These are phyloP conservation scores for Cunninghamia lanceolata DNA, from an alignment of 75 land plant genomes.

Conservation along the genomic window DNA sequence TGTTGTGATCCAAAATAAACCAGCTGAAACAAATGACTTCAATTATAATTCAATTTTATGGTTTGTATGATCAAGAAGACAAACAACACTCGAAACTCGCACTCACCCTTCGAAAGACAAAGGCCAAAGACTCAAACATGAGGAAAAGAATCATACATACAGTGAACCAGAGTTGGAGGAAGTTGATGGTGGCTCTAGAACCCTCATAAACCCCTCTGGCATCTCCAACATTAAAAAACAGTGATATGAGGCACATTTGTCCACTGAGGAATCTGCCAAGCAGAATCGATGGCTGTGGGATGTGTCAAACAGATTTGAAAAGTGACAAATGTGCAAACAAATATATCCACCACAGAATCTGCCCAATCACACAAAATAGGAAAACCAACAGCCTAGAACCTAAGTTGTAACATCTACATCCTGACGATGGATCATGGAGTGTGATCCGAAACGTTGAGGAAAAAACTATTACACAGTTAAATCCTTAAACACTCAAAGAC, in stretches of 20 bases:
- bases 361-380: too few relatives aligned
- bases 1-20: too few relatives aligned
- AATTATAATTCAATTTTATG: neutral
- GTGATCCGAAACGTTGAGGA: too few relatives aligned
- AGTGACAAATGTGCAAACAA: neutral
- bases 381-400: neutral
- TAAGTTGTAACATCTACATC: too few relatives aligned
- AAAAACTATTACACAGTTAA: too few relatives aligned
- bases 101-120: neutral
- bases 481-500: too few relatives aligned
- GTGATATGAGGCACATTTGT: neutral
- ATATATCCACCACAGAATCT: neutral
- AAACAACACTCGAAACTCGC: neutral
- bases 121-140: neutral
- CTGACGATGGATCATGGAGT: too few relatives aligned
- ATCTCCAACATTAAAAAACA: neutral
- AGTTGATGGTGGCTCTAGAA: neutral
- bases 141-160: neutral
- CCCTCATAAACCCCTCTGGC: neutral
- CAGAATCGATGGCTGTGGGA: neutral
- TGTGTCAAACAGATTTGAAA: neutral
- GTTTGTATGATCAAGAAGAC: neutral
- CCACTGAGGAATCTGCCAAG: neutral
- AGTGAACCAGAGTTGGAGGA: neutral
- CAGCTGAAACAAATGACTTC: too few relatives aligned